These are phyloP conservation scores for Globisporangium paroecandrum DNA, from an alignment of 352 stramenopile genomes.

Conservation along the genomic window DNA sequence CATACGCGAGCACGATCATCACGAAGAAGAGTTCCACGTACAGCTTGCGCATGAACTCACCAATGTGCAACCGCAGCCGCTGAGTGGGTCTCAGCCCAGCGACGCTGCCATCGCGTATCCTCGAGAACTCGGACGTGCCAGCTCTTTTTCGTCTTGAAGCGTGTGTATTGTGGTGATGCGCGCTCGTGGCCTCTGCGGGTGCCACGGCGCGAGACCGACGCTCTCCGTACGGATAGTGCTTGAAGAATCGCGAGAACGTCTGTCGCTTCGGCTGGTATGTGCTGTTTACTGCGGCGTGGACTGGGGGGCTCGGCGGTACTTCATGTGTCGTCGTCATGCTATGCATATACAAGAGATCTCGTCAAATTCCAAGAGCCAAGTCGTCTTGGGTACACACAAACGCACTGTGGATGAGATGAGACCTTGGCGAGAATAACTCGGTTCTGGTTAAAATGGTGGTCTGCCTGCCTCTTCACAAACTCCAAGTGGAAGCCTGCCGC, in stretches of 20 bases:
- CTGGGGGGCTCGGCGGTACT: conserved; percentile 12
- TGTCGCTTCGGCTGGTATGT: conserved; percentile 57
- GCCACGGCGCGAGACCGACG: conserved; percentile 56
- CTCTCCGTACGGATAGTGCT: conserved; percentile 58
- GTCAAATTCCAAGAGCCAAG: neutral
- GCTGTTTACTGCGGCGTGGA: conserved; percentile 22
- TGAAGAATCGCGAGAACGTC: conserved; percentile 57
- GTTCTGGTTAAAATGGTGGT: neutral
- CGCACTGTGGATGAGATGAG: neutral
- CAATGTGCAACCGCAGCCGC: conserved; percentile 47
- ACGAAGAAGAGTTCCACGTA: conserved; percentile 88
- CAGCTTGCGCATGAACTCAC: conserved; percentile 80
- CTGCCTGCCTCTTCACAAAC: neutral
- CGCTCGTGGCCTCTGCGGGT: conserved; percentile 34
- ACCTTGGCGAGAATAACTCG: neutral
- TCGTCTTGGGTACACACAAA: neutral
- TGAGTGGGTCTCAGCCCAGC: conserved; percentile 33
- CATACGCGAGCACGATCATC: conserved; percentile 84
- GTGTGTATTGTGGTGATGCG: conserved; percentile 9
- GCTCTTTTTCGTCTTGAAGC: conserved; percentile 33
- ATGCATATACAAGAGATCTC: neutral
- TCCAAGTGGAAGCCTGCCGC: neutral
- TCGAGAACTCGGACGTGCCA: conserved; percentile 33
- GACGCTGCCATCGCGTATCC: conserved; percentile 29
- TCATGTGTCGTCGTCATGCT: conserved; percentile 10